Conservation (phyloP, 306 rosid genomes). For the Canavalia gladiata region DNA sequence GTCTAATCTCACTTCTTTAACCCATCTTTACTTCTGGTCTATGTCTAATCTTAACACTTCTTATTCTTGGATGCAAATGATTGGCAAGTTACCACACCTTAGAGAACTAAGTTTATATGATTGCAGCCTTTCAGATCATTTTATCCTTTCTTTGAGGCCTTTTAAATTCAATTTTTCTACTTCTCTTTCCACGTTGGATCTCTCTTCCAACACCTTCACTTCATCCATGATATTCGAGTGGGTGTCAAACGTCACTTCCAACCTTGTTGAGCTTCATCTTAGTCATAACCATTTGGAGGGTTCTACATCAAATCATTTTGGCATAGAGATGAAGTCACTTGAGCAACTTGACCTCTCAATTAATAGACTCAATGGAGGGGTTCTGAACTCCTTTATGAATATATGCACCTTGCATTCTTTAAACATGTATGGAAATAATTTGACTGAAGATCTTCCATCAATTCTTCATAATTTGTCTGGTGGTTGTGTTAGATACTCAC, state of each 20-base stretch:
- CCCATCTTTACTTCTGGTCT: neutral
- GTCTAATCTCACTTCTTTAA: slow-evolving; percentile 46
- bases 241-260: slow-evolving; percentile 34
- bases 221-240: slow-evolving; percentile 37
- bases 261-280: slow-evolving; percentile 44
- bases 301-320: slow-evolving; percentile 23
- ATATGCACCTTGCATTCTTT: slow-evolving; percentile 27
- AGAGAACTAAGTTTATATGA: neutral
- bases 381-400: neutral
- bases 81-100: slow-evolving; percentile 34
- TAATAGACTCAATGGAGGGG: too few relatives aligned
- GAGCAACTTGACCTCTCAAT: too few relatives aligned
- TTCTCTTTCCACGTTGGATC: slow-evolving; percentile 28
- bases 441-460: neutral
- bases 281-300: neutral
- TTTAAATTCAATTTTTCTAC: slow-evolving; percentile 28
- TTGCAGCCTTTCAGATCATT: slow-evolving; percentile 40
- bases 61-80: neutral
- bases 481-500: slow-evolving; percentile 40
- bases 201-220: neutral
- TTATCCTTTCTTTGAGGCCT: neutral
- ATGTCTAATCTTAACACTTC: neutral
- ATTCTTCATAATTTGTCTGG: slow-evolving; percentile 29
- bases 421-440: fast-evolving
- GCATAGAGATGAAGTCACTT: neutral